Base-by-base conservation (phyloP, 208 protist genomes). In the Crithidia fasciculata region DNA sequence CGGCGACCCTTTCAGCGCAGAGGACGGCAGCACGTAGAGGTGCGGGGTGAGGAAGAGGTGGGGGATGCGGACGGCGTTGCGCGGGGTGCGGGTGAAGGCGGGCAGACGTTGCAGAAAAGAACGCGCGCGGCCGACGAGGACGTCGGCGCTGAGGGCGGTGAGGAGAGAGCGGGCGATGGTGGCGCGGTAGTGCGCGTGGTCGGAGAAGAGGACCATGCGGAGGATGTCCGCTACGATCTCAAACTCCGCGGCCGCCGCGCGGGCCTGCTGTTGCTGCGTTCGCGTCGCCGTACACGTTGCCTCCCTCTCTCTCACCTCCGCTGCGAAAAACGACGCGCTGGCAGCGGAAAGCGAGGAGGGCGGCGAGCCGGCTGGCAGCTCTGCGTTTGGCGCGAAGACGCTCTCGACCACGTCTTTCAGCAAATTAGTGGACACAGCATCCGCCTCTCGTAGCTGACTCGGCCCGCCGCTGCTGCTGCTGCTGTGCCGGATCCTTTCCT, bases 141-240 rank as follows among this genome's bases (percentile, higher is more conserved):
- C 64, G 2, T 77, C 28, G 18, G 72, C 39, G 49, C 53, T 56
- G 47, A 92, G 88, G 12, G 72, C 74, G n/a, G 76, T 50, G 36
- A 95, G 81, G 13, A 95, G 69, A 0, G 67, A 66, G 0, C 73
- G 69, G 4, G 88, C 89, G 41, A 82, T 81, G 49, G 59, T 64
- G 13, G 80, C 86, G 64, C 84, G 78, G 70, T 91, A 94, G 77
- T 96, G 92, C 18, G 89, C 84, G 56, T 84, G 74, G 66, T 96
- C 92, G 15, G 82, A 89, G 19, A 96, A 78, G 41, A 96, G 56
- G 56, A 96, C 86, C 86, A 92, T 93, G 15, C 92, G 89, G 43
- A 95, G 63, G 0, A 81, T 53, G 63, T 94, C 90, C 50, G 87
- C 55, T 43, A 85, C 79, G 9, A 87, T 49, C 63, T 92, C 87